A percentile compares a stretch with the other conserved stretches of the same genome.
phyloP scores from a whole-genome alignment of 2,329 filamentous ascomycete species.

The Ambrosiella cleistominuta region DNA sequence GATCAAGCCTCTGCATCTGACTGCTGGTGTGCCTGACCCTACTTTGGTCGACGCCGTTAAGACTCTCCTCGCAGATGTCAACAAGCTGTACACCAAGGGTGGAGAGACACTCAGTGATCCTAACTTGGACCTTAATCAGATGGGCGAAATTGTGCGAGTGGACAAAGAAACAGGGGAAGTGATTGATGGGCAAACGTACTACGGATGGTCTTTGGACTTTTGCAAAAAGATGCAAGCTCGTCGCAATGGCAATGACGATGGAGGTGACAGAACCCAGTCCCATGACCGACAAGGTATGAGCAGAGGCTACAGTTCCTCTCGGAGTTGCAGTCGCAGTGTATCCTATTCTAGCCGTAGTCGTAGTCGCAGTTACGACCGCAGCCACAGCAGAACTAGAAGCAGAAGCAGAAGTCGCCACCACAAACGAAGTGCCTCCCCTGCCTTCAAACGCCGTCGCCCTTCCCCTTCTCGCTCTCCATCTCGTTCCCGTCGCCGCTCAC shows the following conservation, averaged over 20 bases:
- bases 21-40: constrained; percentile 49
- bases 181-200: constrained; percentile 56
- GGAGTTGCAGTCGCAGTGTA: not conserved
- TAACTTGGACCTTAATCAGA: constrained; percentile 47
- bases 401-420: constrained; percentile 12
- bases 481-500: constrained; percentile 16
- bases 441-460: not conserved
- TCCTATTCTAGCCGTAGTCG: constrained; percentile 3
- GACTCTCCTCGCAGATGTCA: constrained; percentile 48
- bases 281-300: constrained; percentile 14
- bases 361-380: not conserved
- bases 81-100: constrained; percentile 38
- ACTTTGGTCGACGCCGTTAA: constrained; percentile 52
- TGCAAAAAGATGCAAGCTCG: constrained; percentile 57
- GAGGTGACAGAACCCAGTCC: constrained; percentile 17
- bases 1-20: constrained; percentile 55
- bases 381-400: not conserved
- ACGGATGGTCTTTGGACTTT: constrained; percentile 70
- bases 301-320: not conserved
- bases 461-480: constrained; percentile 14
- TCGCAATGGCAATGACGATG: constrained; percentile 25
- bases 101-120: constrained; percentile 18
- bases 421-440: constrained; percentile 12
- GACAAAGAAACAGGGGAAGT: constrained; percentile 51
- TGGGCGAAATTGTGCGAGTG: constrained; percentile 50